phyloP scores from a whole-genome alignment of 208 protist species.

The Porcisia deanei region DNA sequence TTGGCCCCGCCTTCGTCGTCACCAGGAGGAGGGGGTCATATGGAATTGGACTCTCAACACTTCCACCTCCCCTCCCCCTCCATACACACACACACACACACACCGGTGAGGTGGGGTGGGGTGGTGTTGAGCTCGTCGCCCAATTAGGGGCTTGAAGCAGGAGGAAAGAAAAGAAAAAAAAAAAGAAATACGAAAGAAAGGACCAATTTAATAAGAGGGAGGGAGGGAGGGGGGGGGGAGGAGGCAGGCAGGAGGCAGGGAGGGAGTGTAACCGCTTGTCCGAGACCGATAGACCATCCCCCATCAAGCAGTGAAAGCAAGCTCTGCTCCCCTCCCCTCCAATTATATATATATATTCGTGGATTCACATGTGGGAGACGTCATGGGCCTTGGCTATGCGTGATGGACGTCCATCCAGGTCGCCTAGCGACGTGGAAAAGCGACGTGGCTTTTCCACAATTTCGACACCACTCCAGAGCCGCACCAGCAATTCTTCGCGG shows the following conservation, averaged over 20 bases:
- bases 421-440: background rate
- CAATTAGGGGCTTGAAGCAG: too few relatives aligned
- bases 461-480: slow-evolving; percentile 20
- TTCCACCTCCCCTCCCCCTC: too few relatives aligned
- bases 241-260: background rate
- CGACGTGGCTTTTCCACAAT: slow-evolving; percentile 4
- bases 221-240: background rate
- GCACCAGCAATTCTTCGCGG: slow-evolving; percentile 51
- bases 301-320: background rate
- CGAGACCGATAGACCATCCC: background rate
- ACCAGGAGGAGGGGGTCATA: too few relatives aligned
- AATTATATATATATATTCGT: background rate
- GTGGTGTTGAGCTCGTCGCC: too few relatives aligned
- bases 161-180: too few relatives aligned
- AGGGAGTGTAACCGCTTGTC: too few relatives aligned
- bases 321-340: background rate
- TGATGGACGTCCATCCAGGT: background rate
- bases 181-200: too few relatives aligned
- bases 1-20: too few relatives aligned
- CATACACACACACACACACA: too few relatives aligned
- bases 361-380: slow-evolving; percentile 15
- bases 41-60: too few relatives aligned
- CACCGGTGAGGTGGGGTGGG: too few relatives aligned
- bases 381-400: slow-evolving; percentile 8
- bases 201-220: background rate